Base-by-base conservation (phyloP, 768 basidiomycete species). In the Lenzites betulinus region DNA sequence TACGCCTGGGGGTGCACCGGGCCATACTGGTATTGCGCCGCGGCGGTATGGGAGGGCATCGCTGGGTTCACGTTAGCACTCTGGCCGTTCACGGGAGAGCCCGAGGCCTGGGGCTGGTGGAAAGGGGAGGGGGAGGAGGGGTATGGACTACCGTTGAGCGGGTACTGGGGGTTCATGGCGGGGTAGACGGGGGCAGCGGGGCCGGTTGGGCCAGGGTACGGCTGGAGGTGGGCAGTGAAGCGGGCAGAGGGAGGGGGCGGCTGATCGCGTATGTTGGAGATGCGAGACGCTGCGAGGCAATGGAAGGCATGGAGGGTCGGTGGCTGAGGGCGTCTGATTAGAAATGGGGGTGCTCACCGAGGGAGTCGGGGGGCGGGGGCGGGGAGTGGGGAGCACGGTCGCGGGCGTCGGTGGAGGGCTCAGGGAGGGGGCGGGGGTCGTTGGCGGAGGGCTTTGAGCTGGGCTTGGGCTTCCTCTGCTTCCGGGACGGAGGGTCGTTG, bases 81-180 rank as follows among this genome's bases (percentile, higher is more conserved):
- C 23, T 76, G 70, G 54, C 77, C 77, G 60, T 80, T 78, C 57
- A 74, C 69, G 12, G 75, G 57, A 15, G 74, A 67, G 50, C 72
- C 68, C 39, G 75, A 62, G 49, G 71, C 38, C 23, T 54, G 59
- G 74, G 66, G 74, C 53, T 69, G 69, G 63, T 73, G 69, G 59
- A 71, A 73, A 11, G 67, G 67, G 23, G 71, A 71, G 26, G 75
- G 76, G 20, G 77, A 73, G 44, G 79, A 77, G 25, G 79, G 64
- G 63, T 79, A 81, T 12, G 78, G 77, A 57, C 86, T 79, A 60
- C 83, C 82, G 68, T 83, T 85, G 64, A 84, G 76, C 25, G 86
- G 81, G 67, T 89, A 91, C 60, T 82, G 75, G 54, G 85, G 84
- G 71, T 90, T 91, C 88, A 90, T 90, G 71, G 67, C 71, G 25